Base-by-base conservation (phyloP, 306 rosid genomes). In the barrel medic (Medicago truncatula) region DNA sequence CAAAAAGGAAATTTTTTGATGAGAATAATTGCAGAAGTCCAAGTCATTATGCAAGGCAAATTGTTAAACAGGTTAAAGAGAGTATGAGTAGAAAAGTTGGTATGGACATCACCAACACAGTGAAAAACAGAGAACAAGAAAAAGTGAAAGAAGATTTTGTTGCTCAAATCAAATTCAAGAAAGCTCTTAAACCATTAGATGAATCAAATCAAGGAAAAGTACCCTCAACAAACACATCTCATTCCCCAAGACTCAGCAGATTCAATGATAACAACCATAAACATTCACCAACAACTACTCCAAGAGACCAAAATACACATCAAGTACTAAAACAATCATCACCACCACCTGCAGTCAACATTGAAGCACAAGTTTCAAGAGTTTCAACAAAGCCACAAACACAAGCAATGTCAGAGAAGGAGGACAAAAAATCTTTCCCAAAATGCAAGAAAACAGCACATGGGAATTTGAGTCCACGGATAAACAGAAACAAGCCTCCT, bases 41-140 rank as follows among this genome's bases (percentile, higher is more conserved):
- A 47, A 85, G 90, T 68, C 87, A 86, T 8, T 83, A 86, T 71
- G 97, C 97, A 0, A 89, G 87, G 66, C 97, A 95, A 80, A 95
- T 95, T 59, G 93, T 88, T 28, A 90, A 88, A 77, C 99, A 92
- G 36, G 88, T 90, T 14, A 92, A 80, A 63, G 93, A 90, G 49
- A 89, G 83, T 74, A 90, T 89, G 13, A 86, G 85, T 80, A 89
- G 97, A 56, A 89, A 82, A 88, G 90, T 78, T 59, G 96, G 93
- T 1, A 60, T 83, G 13, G 99, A 96, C 84, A 87, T 96, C 56
- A 92, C 99, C 46, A 96, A 96, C 87, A 83, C 83, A 21, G 64
- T 68, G 6, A 83, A 81, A 58, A 86, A 69, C 88, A 82, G 78
- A 84, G 88, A 87, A 21, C 87, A 81, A 44, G 8, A 86, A 20